phyloP scores from a whole-genome alignment of 805 yeast genomes.

The Candida tibetensis region DNA sequence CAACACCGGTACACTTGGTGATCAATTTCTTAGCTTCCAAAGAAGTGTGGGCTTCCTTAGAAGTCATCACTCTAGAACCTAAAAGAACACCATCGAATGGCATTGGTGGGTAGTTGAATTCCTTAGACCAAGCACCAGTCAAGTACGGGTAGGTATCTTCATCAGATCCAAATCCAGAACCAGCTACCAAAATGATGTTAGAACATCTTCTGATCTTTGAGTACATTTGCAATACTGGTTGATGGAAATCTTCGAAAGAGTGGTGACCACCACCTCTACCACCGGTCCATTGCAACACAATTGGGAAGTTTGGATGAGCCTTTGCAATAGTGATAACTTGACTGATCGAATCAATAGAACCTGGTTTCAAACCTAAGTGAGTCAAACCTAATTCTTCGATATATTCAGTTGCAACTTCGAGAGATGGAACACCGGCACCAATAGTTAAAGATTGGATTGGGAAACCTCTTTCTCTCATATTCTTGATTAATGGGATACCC shows the following conservation, averaged over 20 bases:
- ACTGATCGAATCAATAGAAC: conserved; percentile 88
- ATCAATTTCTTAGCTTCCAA: conserved; percentile 92
- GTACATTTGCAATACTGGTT: conserved; percentile 94
- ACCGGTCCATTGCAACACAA: conserved; percentile 99
- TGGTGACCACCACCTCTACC: conserved; percentile 99
- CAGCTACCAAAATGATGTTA: conserved; percentile 89
- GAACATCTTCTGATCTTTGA: conserved; percentile 87
- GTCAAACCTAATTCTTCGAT: conserved; percentile 89
- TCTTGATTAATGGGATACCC: conserved; percentile 95
- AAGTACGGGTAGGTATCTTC: conserved; percentile 97
- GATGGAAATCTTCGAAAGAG: conserved; percentile 98
- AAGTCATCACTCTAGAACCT: conserved; percentile 97
- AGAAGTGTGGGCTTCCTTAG: conserved; percentile 93
- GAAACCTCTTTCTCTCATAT: conserved; percentile 85
- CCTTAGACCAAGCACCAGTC: conserved; percentile 93
- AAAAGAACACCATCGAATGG: conserved; percentile 96
- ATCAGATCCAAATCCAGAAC: conserved; percentile 97
- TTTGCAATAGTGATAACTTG: conserved; percentile 88
- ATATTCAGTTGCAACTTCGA: conserved; percentile 96
- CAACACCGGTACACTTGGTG: conserved; percentile 86
- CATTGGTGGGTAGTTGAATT: conserved; percentile 93
- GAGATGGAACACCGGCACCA: conserved; percentile 99
- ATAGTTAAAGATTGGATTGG: conserved; percentile 95
- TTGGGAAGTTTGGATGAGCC: conserved; percentile 95
- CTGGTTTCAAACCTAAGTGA: conserved; percentile 96